Base-by-base conservation (phyloP, 1,284 basidiomycete species). In the Ustilago lituana region DNA sequence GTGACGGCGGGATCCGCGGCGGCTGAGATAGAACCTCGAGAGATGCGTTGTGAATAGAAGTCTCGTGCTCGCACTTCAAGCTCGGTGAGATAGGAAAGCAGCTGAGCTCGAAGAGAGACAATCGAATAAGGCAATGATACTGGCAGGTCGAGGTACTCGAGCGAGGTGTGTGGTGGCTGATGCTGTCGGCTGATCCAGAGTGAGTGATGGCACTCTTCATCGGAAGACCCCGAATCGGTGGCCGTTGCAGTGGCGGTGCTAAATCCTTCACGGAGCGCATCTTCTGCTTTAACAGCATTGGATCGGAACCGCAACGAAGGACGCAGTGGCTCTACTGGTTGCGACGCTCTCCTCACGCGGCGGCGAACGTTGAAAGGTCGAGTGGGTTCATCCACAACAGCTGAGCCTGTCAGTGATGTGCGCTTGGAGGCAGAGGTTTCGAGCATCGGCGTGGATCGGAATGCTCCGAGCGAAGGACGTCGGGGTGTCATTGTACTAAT, bases 121-220 rank as follows among this genome's bases (percentile, higher is more conserved):
- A 77, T 65, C 32, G 73, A 62, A 45, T 73, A 77, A 1, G 74
- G 74, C 31, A 77, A 40, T 12, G 73, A 73, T 2, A 47, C 55
- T 1, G 74, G 64, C 14, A 77, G 59, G 43, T 77, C 74, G 40
- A 77, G 73, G 29, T 75, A 69, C 11, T 67, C 63, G 49, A 68
- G 70, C 43, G 70, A 72, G 5, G 51, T 58, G 36, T 58, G 41
- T 14, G 46, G 46, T 47, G 53, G 52, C 39, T 61, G 48, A 19
- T 47, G 31, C 27, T 36, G 49, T 1, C 47, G 37, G 26, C 32
- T 32, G 33, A 47, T 35, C 9, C 56, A 49, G 12, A 56, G 17
- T 5, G 45, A 9, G 5, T 49, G 17, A 23, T 73, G 48, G 48
- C 56, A 60, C 1, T 73, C 66, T 17, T 69, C 69, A 17, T 73